Evolutionary conservation across 2,329 filamentous ascomycete genomes (phyloP), one percentile per base, ranked within the genome.

Genomic region (Aspergillus aculeatus): DNA sequence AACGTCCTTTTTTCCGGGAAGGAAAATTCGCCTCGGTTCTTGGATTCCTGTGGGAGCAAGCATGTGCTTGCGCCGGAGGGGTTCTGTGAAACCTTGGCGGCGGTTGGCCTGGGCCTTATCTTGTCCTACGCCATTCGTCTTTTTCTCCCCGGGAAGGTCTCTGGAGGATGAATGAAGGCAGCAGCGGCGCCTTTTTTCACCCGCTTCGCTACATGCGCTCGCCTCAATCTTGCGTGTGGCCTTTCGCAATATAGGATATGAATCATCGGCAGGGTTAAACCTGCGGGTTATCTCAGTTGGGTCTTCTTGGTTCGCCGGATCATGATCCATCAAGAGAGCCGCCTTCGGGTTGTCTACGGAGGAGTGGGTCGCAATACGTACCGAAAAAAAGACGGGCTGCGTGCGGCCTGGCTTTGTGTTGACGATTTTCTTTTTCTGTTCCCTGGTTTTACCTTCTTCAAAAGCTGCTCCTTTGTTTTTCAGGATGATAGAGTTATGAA

Each of bases 401-500:
- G 62, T 68, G 63, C 64, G 65, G 63, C 64, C 59, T 66, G 56
- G 67, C 67, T 66, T 35, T 58, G 64, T 67, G 65, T 63, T 61
- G 50, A 61, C 64, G 61, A 64, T 68, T 64, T 47, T 65, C 38
- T 63, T 64, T 66, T 50, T 73, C 69, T 73, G 69, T 64, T 63
- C 65, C 65, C 66, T 63, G 59, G 24, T 54, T 66, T 61, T 66
- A 68, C 62, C 64, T 65, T 68, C 54, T 59, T 61, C 47, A 54
- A 44, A 44, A 58, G 68, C 64, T 62, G 63, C 67, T 68, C 61
- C 64, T 68, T 67, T 58, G 55, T 56, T 59, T 55, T 60, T 62
- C 65, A 66, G 51, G 63, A 69, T 72, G 67, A 73, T 73, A 73
- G 66, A 74, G 57, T 68, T 62, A 72, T 68, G 69, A 70, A 64